These are phyloP conservation scores for Ogataea neopini DNA, from an alignment of 805 yeast genomes.

Conservation along the genomic window DNA sequence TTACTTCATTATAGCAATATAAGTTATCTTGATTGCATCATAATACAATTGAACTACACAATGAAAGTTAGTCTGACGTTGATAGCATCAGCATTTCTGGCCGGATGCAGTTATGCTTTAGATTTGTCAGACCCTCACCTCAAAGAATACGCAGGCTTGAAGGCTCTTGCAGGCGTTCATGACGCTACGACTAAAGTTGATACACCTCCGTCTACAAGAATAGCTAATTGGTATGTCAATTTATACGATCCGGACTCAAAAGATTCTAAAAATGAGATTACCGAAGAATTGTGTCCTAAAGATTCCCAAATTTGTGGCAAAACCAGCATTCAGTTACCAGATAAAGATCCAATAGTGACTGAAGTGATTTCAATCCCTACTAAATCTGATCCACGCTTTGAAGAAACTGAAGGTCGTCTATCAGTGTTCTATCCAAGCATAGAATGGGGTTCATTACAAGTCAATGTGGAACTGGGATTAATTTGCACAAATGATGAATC, in stretches of 20 bases:
- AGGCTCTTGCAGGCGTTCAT: conserved; percentile 51
- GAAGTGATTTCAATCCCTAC: conserved; percentile 62
- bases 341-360: conserved; percentile 47
- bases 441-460: conserved; percentile 66
- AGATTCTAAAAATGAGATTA: conserved; percentile 32
- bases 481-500: neutral
- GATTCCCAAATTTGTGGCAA: conserved; percentile 81
- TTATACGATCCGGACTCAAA: conserved; percentile 58
- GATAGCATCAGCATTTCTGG: neutral
- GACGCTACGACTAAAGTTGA: conserved; percentile 40
- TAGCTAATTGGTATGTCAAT: conserved; percentile 66
- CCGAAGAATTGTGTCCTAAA: conserved; percentile 57
- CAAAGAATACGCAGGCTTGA: conserved; percentile 41
- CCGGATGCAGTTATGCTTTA: conserved; percentile 16
- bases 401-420: conserved; percentile 33
- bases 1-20: no score
- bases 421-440: conserved; percentile 49
- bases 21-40: no score
- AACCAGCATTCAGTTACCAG: conserved; percentile 54
- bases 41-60: neutral
- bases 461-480: conserved; percentile 40
- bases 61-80: neutral
- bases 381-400: conserved; percentile 38
- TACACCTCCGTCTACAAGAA: conserved; percentile 81
- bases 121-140: conserved; percentile 37